These are phyloP conservation scores for Coemansia sp. DNA, from an alignment of 192 early-diverging fungal genomes.

Conservation along the genomic window DNA sequence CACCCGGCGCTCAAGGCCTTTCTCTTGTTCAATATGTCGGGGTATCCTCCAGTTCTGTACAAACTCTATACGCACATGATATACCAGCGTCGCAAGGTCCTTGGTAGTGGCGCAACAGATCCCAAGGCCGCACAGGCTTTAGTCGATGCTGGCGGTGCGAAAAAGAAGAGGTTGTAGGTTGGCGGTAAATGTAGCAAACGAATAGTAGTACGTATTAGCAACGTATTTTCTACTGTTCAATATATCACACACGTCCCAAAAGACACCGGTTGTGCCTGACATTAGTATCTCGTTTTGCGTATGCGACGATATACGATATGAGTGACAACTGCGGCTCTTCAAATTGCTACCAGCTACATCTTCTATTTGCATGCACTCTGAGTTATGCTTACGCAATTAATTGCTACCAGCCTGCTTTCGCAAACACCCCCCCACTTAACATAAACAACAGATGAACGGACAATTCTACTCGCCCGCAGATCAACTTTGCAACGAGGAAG, in stretches of 20 bases:
- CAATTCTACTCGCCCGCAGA: conserved; percentile 41
- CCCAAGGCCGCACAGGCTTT: neutral
- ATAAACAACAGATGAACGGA: neutral
- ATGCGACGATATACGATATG: neutral
- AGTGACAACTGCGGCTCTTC: neutral
- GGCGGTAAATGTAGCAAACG: neutral
- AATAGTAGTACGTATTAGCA: neutral
- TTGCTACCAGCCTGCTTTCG: neutral
- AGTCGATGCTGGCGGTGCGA: conserved; percentile 3
- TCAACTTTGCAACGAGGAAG: conserved; percentile 25
- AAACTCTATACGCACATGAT: conserved; percentile 93
- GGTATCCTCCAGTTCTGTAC: conserved; percentile 77
- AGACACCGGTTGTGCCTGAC: neutral
- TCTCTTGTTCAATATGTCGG: conserved; percentile 59
- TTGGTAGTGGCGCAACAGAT: conserved; percentile 48
- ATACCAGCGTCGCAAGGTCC: conserved; percentile 77
- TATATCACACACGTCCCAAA: neutral
- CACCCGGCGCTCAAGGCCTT: conserved; percentile 61
- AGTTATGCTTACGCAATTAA: neutral
- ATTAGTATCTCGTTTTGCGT: neutral
- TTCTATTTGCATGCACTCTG: neutral
- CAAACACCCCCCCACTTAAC: neutral
- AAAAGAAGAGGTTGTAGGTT: conserved; percentile 34
- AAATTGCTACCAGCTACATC: neutral
- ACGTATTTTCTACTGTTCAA: neutral